Evolutionary conservation across 2,329 filamentous ascomycete genomes (phyloP).

Genomic region (Hyphodiscus sp.): DNA sequence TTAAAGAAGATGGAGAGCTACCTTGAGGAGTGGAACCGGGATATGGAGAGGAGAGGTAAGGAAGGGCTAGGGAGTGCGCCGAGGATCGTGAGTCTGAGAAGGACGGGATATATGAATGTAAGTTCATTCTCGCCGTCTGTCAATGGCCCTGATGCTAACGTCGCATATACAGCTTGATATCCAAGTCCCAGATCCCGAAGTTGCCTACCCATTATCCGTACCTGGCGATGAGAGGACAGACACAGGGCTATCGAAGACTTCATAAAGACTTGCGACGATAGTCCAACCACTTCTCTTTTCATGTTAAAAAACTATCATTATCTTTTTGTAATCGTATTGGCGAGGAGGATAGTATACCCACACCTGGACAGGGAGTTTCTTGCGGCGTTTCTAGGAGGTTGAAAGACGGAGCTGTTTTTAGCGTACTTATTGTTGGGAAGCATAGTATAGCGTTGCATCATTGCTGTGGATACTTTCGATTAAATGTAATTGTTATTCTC

Average conservation of each 20-base stretch:
- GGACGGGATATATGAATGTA: conserved; percentile 83
- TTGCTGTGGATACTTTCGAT: neutral
- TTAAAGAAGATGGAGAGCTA: conserved; percentile 67
- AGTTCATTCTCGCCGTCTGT: conserved; percentile 27
- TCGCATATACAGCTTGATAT: conserved; percentile 57
- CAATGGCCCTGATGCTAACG: conserved; percentile 20
- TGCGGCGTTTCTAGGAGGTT: neutral
- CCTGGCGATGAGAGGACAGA: neutral
- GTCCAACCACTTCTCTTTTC: neutral
- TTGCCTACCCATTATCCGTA: conserved; percentile 36
- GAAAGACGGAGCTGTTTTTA: conserved; percentile 6
- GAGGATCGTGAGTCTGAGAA: conserved; percentile 69
- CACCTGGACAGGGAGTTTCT: neutral
- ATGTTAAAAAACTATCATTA: neutral
- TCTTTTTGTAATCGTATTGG: neutral
- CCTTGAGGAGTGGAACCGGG: conserved; percentile 80
- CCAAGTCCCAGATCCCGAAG: conserved; percentile 72
- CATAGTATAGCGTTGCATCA: conserved; percentile 4
- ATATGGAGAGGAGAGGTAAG: conserved; percentile 53
- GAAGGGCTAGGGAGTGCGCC: conserved; percentile 51
- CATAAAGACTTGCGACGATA: neutral
- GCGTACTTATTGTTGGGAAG: conserved; percentile 2
- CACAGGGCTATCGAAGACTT: neutral
- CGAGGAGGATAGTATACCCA: neutral
- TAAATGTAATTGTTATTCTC: neutral